phyloP scores from a whole-genome alignment of 192 early-diverging fungal species.

The Ambispora gerdemannii region DNA sequence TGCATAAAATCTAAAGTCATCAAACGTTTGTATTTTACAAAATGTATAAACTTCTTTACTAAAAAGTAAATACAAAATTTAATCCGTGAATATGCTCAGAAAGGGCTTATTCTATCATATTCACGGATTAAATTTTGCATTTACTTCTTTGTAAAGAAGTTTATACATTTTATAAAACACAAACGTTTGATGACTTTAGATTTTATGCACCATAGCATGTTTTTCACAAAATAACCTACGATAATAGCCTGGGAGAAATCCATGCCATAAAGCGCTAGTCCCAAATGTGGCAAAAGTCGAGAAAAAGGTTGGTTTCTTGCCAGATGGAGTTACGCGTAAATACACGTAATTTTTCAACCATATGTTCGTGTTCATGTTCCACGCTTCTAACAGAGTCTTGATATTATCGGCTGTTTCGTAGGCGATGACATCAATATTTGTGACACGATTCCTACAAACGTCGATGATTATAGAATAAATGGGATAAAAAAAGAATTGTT shows the following conservation, averaged over 20 bases:
- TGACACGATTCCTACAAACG: conserved; percentile 43
- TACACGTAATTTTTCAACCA: conserved; percentile 92
- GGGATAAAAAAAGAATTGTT: conserved; percentile 7
- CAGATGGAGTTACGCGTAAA: conserved; percentile 53
- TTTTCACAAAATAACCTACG: conserved; percentile 40
- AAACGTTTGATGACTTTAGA: no score
- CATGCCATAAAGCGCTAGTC: conserved; percentile 93
- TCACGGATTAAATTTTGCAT: no score
- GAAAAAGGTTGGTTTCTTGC: conserved; percentile 49
- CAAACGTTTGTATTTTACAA: no score
- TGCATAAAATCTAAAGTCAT: no score
- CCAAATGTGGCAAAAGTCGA: conserved; percentile 77
- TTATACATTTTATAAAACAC: no score
- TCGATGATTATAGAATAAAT: background rate
- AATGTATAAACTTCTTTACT: no score
- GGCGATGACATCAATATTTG: conserved; percentile 70
- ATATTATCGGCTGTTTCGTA: conserved; percentile 78
- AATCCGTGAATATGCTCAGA: no score
- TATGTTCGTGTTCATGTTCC: conserved; percentile 87
- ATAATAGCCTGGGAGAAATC: conserved; percentile 87
- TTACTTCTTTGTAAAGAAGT: no score
- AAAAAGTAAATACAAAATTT: no score
- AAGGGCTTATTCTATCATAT: no score
- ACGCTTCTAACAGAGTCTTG: conserved; percentile 72
- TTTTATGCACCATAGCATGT: conserved; percentile 15